Evolutionary conservation across 2,329 filamentous ascomycete species (phyloP).

Genomic region (Fusarium sacchari): DNA sequence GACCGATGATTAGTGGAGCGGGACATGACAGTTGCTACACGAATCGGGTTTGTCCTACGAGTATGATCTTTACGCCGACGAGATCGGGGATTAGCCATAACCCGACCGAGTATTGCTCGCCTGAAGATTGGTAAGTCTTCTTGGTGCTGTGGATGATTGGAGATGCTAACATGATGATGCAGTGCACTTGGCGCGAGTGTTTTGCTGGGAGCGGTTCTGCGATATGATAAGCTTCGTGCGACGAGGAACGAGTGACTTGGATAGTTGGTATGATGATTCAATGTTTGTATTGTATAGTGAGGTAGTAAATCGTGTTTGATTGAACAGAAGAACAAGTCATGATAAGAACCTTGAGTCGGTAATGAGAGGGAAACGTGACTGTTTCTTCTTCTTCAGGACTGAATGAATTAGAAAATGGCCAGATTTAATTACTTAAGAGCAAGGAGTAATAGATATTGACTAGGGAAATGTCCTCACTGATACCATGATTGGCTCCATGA

Average conservation of each 20-base stretch:
- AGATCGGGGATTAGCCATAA: constrained; percentile 5
- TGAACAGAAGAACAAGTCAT: not conserved
- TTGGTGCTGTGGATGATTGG: accelerated
- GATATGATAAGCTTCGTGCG: not conserved
- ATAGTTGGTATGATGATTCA: accelerated
- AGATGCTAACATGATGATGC: not conserved
- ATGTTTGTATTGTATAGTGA: too few relatives aligned
- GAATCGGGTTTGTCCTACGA: constrained; percentile 2
- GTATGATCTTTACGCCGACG: constrained; percentile 19
- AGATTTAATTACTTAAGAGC: accelerated
- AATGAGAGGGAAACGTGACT: not conserved
- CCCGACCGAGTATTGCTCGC: constrained; percentile 1
- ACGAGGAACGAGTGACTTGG: accelerated
- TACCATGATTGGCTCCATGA: not conserved
- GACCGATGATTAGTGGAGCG: constrained; percentile 7
- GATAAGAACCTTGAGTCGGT: not conserved
- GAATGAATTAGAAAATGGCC: accelerated
- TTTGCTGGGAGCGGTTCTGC: not conserved
- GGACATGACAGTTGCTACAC: constrained; percentile 15
- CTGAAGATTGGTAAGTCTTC: not conserved
- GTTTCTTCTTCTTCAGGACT: accelerated
- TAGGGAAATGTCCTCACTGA: accelerated
- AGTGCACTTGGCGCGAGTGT: constrained; percentile 8
- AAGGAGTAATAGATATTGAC: not conserved
- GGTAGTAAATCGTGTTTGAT: accelerated